Evolutionary conservation across 1,284 basidiomycete species (phyloP), one percentile per base, ranked within the genome.

Genomic region (Ganoderma leucocontextum): DNA sequence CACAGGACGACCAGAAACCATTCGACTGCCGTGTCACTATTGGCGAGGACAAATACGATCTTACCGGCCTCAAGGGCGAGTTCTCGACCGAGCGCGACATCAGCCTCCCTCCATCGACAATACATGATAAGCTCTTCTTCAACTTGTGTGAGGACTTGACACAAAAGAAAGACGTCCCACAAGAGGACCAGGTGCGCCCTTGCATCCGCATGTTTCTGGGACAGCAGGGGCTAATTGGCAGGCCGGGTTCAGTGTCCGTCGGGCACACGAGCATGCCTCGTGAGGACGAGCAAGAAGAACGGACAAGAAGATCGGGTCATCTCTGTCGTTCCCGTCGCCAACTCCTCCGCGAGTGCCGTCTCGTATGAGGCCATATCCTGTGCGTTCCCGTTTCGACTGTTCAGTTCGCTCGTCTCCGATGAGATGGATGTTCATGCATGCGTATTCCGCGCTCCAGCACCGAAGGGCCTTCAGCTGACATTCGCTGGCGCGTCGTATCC

Each of bases 251-350:
- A 95, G 93, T 95, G 93, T 82, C 80, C 85, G 42, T 67, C 75
- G 44, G 91, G 87, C 41, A 91, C 91, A 55, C 83, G 89, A 74
- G 92, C 88, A 63, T 95, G 93, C 78, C 81, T 94, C 42, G 91
- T 87, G 4, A 87, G 85, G 74, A 85, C 84, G 47, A 94, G 93
- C 76, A 75, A 82, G 74, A 94, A 92, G 79, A 73, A 75, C 7
- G 83, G 80, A 42, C 76, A 82, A 61, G 63, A 78, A 9, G 88
- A 91, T 70, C 85, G 91, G 62, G 80, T 94, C 74, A 81, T 89
- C 44, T 82, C 87, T 53, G 91, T 93, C 22, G 86, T 94, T 68
- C 88, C 91, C 25, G 75, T 94, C 38, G 91, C 88, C 22, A 82
- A 86, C 69, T 82, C 85, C 0, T 77, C 82, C 10, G 78, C 77